Conservation (phyloP, 805 yeast species). For the Candida chilensis region DNA sequence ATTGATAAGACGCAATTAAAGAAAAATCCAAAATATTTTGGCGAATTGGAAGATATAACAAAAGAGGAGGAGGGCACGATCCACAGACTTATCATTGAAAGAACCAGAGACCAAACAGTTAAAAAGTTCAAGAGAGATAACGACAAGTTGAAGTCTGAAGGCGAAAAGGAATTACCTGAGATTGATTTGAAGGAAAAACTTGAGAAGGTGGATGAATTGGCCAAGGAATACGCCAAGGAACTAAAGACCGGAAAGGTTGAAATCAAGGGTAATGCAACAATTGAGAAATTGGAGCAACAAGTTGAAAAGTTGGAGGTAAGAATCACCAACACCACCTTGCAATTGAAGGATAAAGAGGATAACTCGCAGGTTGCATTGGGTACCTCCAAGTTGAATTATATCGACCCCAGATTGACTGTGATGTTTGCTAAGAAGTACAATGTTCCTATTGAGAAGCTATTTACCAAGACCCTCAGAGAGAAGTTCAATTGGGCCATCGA, state of each 20-base stretch:
- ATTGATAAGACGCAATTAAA: slow-evolving; percentile 44
- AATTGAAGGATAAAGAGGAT: slow-evolving; percentile 86
- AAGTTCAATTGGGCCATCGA: slow-evolving; percentile 96
- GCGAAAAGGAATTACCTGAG: slow-evolving; percentile 41
- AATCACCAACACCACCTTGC: slow-evolving; percentile 58
- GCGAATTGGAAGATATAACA: slow-evolving; percentile 56
- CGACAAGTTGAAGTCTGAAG: slow-evolving; percentile 58
- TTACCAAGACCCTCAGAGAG: slow-evolving; percentile 84
- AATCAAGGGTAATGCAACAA: slow-evolving; percentile 37
- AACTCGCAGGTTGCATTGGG: slow-evolving; percentile 90
- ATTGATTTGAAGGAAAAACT: slow-evolving; percentile 52
- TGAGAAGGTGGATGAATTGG: slow-evolving; percentile 41
- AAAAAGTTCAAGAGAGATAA: slow-evolving; percentile 70
- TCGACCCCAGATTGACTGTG: slow-evolving; percentile 88
- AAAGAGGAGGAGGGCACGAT: slow-evolving; percentile 56
- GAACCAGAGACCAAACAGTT: slow-evolving; percentile 54
- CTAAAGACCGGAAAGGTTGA: slow-evolving; percentile 44
- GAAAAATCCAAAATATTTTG: slow-evolving; percentile 51
- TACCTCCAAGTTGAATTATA: slow-evolving; percentile 90
- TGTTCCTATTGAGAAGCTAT: slow-evolving; percentile 88
- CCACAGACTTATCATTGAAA: slow-evolving; percentile 48
- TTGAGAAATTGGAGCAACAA: slow-evolving; percentile 67
- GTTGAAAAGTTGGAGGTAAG: slow-evolving; percentile 66
- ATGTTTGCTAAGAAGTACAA: slow-evolving; percentile 77
- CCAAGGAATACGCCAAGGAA: slow-evolving; percentile 46